Evolutionary conservation across 805 yeast genomes (phyloP).

Genomic region (Starmerella sp.): DNA sequence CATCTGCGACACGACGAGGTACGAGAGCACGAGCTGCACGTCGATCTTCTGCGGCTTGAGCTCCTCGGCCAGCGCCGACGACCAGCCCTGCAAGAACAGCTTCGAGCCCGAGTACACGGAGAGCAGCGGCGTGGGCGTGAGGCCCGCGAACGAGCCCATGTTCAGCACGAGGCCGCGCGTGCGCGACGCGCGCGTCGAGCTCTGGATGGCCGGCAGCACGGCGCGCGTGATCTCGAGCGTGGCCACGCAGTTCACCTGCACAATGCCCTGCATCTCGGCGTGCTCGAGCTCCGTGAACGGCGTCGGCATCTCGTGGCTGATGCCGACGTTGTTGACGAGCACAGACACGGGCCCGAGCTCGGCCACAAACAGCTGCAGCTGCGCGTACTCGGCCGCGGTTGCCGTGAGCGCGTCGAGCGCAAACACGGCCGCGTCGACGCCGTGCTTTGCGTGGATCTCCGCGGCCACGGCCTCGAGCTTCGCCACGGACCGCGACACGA

Average conservation of each 20-base stretch:
- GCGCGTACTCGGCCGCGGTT: constrained; percentile 42
- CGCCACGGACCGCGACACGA: constrained; percentile 72
- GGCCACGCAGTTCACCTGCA: constrained; percentile 74
- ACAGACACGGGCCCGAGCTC: constrained; percentile 50
- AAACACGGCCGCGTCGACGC: constrained; percentile 52
- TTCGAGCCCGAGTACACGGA: constrained; percentile 95
- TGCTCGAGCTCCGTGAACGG: constrained; percentile 74
- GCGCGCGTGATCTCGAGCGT: constrained; percentile 74
- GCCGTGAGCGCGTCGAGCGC: constrained; percentile 74
- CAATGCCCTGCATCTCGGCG: constrained; percentile 64
- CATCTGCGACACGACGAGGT: constrained; percentile 90
- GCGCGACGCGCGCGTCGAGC: constrained; percentile 36
- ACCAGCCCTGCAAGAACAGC: constrained; percentile 91
- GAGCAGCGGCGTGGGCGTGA: constrained; percentile 80
- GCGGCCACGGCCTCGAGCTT: constrained; percentile 57
- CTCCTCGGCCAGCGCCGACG: constrained; percentile 78
- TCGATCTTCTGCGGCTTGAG: constrained; percentile 58
- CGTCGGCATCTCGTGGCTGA: constrained; percentile 88
- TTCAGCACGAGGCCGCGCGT: constrained; percentile 63
- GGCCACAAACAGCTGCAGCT: constrained; percentile 37
- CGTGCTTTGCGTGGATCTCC: constrained; percentile 49
- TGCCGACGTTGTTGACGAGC: constrained; percentile 87
- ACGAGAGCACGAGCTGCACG: constrained; percentile 75
- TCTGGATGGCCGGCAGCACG: constrained; percentile 59
- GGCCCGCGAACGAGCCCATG: constrained; percentile 96